Base-by-base conservation (phyloP, 2,329 filamentous ascomycete species). In the Pseudocercospora cruenta region DNA sequence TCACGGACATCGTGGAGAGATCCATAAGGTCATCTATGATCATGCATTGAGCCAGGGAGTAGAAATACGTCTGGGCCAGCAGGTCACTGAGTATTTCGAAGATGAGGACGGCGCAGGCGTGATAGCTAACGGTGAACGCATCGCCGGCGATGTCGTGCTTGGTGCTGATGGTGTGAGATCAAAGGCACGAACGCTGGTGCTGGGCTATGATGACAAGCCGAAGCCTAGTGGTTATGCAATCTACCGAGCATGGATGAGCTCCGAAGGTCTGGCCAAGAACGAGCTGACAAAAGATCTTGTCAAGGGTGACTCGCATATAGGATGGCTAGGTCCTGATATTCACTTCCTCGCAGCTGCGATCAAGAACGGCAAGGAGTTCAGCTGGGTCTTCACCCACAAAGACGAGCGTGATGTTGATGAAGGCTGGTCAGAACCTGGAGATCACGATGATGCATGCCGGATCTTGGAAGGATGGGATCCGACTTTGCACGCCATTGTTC, bases 161-260 rank as follows among this genome's bases (percentile, higher is more conserved):
- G 85, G 83, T 4, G 83, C 83, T 26, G 85, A 86, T 72, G 81
- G 84, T 6, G 85, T 86, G 61, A 82, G 85, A 66, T 84, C 82
- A 39, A 81, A 82, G 33, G 82, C 84, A 0, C 76, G 84, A 31
- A 81, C 82, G 62, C 77, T 86, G 1, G 84, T 86, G 3, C 78
- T 86, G 3, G 84, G 84, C 1, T 85, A 84, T 61, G 70, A 76
- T 64, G 78, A 79, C 63, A 74, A 74, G 45, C 77, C 77, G 10
- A 78, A 77, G 61, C 16, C 86, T 80, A 81, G 77, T 60, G 84
- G 85, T 0, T 86, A 86, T 68, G 84, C 84, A 0, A 84, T 85
- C 51, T 84, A 58, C 81, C 81, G 85, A 54, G 83, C 85, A 3
- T 87, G 85, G 84, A 84, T 82, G 70, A 76, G 78, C 39, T 80